Percentiles rank a stretch among this genome's conserved stretches.
These are phyloP conservation scores for Plicaturopsis crispa DNA, from an alignment of 768 basidiomycete genomes.

Conservation along the genomic window DNA sequence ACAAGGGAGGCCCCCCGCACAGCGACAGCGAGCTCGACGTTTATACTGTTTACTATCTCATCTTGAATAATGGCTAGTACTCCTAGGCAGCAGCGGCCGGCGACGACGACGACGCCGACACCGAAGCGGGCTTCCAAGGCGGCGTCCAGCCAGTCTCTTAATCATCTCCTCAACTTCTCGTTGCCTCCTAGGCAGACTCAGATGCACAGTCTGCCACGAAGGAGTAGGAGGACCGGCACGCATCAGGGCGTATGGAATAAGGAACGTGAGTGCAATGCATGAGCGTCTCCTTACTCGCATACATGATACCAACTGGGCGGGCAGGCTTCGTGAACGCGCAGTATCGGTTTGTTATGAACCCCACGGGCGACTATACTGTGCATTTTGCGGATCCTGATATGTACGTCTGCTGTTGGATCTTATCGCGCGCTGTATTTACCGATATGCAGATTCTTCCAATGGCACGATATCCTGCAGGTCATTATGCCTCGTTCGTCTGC, in stretches of 20 bases:
- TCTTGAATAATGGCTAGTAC: too few species aligned
- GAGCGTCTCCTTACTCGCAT: not conserved
- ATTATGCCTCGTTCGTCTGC: conserved; percentile 83
- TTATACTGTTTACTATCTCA: too few species aligned
- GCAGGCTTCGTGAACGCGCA: conserved; percentile 95
- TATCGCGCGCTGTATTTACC: conserved; percentile 8
- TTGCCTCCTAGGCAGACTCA: conserved; percentile 80
- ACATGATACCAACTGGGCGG: conserved; percentile 8
- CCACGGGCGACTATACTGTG: conserved; percentile 84
- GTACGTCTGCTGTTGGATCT: conserved; percentile 34
- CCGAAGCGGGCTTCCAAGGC: conserved; percentile 63
- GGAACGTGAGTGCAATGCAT: conserved; percentile 64
- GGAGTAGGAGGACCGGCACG: conserved; percentile 63
- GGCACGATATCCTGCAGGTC: conserved; percentile 93
- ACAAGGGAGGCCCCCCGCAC: too few species aligned
- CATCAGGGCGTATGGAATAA: conserved; percentile 76
- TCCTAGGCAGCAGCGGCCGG: too few species aligned
- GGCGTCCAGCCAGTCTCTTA: conserved; percentile 57
- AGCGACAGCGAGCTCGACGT: too few species aligned
- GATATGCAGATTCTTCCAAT: conserved; percentile 76
- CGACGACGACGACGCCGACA: conserved; percentile 28
- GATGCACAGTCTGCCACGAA: conserved; percentile 54
- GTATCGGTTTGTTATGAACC: conserved; percentile 94
- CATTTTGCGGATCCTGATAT: conserved; percentile 98
- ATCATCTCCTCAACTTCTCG: conserved; percentile 91